A percentile compares a stretch with the other conserved stretches of the same genome.
These are phyloP conservation scores for Fusarium sp. DNA, from an alignment of 2,329 filamentous ascomycete species.

Conservation along the genomic window DNA sequence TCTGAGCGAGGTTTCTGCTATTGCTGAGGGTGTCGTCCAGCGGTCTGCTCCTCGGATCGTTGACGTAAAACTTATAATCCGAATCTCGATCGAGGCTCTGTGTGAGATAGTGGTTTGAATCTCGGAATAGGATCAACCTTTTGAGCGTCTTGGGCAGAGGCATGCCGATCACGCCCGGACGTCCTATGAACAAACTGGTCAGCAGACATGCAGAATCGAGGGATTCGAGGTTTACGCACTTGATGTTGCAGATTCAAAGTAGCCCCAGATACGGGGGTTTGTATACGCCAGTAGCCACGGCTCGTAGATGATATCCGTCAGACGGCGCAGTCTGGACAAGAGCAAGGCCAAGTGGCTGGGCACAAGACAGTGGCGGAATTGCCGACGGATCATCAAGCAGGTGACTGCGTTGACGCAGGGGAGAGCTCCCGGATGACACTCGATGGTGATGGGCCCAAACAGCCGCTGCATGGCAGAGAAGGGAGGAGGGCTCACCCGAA, in stretches of 20 bases:
- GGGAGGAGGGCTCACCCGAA: background rate
- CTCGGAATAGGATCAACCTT: background rate
- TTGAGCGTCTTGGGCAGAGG: background rate
- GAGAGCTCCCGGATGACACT: rapidly evolving
- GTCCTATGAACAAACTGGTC: background rate
- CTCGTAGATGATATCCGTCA: background rate
- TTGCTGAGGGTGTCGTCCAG: background rate
- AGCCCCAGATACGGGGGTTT: background rate
- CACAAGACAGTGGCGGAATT: background rate
- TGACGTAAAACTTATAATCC: background rate
- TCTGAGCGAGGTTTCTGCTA: background rate
- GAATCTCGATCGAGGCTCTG: background rate
- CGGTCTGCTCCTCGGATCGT: background rate
- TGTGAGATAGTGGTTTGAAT: background rate
- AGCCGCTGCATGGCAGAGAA: background rate
- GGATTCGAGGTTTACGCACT: background rate
- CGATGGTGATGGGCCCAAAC: background rate
- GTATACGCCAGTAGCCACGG: background rate
- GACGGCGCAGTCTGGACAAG: background rate
- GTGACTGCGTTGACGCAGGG: background rate
- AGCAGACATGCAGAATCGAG: background rate
- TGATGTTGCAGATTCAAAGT: background rate
- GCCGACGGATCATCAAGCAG: slow-evolving; percentile 7
- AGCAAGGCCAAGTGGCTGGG: background rate
- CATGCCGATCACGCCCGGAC: background rate